phyloP scores from a whole-genome alignment of 2,329 filamentous ascomycete species.

The Ophiostoma novo-ulmi region DNA sequence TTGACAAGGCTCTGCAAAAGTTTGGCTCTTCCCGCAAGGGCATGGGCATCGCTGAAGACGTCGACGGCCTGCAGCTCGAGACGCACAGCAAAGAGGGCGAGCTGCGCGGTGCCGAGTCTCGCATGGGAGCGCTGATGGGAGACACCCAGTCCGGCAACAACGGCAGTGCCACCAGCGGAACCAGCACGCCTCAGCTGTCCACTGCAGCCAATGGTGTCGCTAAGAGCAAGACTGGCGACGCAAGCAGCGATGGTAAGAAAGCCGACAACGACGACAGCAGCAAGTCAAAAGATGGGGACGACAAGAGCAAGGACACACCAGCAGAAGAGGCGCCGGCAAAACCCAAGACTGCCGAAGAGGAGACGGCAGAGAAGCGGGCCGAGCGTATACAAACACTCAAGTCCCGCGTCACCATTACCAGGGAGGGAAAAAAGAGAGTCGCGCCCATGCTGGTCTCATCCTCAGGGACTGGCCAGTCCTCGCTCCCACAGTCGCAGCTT shows the following conservation, averaged over 20 bases:
- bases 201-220: conserved; percentile 27
- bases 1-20: conserved; percentile 86
- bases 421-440: conserved; percentile 95
- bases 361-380: conserved; percentile 49
- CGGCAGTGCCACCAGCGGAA: conserved; percentile 35
- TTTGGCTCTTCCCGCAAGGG: conserved; percentile 84
- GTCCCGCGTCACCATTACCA: conserved; percentile 87
- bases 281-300: conserved; percentile 25
- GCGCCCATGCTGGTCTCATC: conserved; percentile 87
- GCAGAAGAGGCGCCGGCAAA: background rate
- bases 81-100: conserved; percentile 90
- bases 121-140: conserved; percentile 98
- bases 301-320: conserved; percentile 5
- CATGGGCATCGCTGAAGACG: conserved; percentile 86
- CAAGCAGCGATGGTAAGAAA: conserved; percentile 27
- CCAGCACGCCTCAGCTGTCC: conserved; percentile 19
- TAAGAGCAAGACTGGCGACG: conserved; percentile 32
- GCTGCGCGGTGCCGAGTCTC: conserved; percentile 79
- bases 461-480: conserved; percentile 79
- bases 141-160: conserved; percentile 53
- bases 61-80: conserved; percentile 80
- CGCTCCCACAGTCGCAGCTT: conserved; percentile 80
- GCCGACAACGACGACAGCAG: conserved; percentile 26
- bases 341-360: conserved; percentile 35
- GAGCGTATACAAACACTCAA: conserved; percentile 63